Conservation (phyloP, 1,139 yeast genomes). For the Kodamaea anthophila region DNA sequence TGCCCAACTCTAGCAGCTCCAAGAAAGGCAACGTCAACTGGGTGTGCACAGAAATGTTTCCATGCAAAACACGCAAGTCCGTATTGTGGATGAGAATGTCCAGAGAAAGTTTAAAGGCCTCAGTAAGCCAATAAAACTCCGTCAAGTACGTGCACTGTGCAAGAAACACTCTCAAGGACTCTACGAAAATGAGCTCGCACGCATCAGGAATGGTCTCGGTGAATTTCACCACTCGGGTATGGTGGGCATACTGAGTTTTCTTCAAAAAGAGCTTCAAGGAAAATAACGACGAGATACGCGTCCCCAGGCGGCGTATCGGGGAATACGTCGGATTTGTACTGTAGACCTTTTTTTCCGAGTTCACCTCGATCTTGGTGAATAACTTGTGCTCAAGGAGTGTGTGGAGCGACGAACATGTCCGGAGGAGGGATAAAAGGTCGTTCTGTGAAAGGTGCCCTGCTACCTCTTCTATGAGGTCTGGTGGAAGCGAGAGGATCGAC, state of each 20-base stretch:
- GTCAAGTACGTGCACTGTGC: constrained; percentile 8
- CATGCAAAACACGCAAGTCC: constrained; percentile 8
- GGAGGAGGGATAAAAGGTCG: constrained; percentile 10
- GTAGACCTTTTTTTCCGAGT: constrained; percentile 11
- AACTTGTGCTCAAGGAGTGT: constrained; percentile 9
- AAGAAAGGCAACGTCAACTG: constrained; percentile 4
- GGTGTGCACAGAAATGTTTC: constrained; percentile 7
- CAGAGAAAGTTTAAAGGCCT: constrained; percentile 10
- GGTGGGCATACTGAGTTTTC: constrained; percentile 3
- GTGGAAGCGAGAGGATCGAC: constrained; percentile 7
- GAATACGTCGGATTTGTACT: constrained; percentile 1
- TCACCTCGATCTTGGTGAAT: constrained; percentile 9
- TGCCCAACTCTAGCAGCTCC: constrained; percentile 6
- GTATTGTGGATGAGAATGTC: constrained; percentile 3
- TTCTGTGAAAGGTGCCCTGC: constrained; percentile 10
- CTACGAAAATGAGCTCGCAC: constrained; percentile 8
- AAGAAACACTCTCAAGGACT: constrained; percentile 6
- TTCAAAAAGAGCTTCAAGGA: constrained; percentile 13
- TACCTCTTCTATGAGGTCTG: constrained; percentile 10
- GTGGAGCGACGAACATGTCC: constrained; percentile 8
- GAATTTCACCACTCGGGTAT: constrained; percentile 9
- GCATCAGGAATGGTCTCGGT: constrained; percentile 11
- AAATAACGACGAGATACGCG: constrained; percentile 11
- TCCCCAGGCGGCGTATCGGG: constrained; percentile 7
- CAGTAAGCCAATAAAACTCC: constrained; percentile 12